Percentiles rank a stretch among this genome's conserved stretches.
Evolutionary conservation across 2,329 filamentous ascomycete genomes (phyloP).

Genomic region (Cladosporium phlei): DNA sequence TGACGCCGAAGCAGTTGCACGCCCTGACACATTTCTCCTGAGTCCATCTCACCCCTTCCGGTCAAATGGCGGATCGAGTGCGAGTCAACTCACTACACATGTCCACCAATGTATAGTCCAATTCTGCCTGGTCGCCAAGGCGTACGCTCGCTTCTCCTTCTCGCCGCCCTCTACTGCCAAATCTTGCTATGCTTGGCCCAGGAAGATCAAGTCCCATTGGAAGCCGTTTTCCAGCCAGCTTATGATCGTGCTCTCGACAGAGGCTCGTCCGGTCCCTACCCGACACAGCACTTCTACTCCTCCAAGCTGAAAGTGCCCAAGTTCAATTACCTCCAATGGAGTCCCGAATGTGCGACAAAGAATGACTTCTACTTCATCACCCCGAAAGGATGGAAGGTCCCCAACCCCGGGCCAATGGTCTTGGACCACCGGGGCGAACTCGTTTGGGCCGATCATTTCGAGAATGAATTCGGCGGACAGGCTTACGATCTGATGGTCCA

Average conservation of each 20-base stretch:
- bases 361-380: constrained; percentile 31
- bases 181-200: constrained; percentile 12
- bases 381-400: constrained; percentile 28
- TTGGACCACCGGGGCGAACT: constrained; percentile 28
- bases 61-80: too few relatives aligned
- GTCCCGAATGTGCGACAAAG: constrained; percentile 21
- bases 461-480: constrained; percentile 30
- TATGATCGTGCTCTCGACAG: constrained; percentile 20
- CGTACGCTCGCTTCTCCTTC: constrained; percentile 14
- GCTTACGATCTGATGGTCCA: constrained; percentile 35
- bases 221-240: constrained; percentile 5
- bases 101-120: constrained; percentile 21
- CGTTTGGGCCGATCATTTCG: constrained; percentile 30
- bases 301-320: constrained; percentile 22
- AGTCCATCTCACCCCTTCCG: too few relatives aligned
- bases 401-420: constrained; percentile 31
- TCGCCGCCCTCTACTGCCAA: constrained; percentile 8
- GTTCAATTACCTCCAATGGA: constrained; percentile 28
- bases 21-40: too few relatives aligned
- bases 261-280: constrained; percentile 28
- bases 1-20: too few relatives aligned
- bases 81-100: too few relatives aligned
- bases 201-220: background rate
- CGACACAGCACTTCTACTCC: constrained; percentile 23
- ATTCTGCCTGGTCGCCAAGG: constrained; percentile 20